These are phyloP conservation scores for Ploettnerulaceae sp. DNA, from an alignment of 2,329 filamentous ascomycete genomes.

Conservation along the genomic window DNA sequence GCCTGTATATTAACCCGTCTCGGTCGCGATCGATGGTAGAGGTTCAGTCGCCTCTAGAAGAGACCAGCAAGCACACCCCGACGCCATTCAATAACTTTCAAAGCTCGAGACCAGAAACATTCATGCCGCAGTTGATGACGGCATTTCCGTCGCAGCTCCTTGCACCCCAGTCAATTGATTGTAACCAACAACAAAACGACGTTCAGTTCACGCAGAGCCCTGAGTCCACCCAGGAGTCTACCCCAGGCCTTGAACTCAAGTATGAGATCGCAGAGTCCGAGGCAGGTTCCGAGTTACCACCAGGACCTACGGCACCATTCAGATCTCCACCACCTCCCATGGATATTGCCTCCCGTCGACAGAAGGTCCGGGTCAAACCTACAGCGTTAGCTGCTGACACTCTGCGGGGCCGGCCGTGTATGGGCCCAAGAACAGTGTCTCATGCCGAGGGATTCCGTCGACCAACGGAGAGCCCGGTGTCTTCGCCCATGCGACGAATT, in stretches of 20 bases:
- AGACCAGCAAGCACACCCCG: conserved; percentile 19
- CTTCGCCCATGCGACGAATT: conserved; percentile 33
- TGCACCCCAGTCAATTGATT: conserved; percentile 11
- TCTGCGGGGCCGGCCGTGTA: conserved; percentile 22
- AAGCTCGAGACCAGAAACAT: conserved; percentile 9
- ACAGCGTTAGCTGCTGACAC: conserved; percentile 29
- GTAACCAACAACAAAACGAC: conserved; percentile 6
- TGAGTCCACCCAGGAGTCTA: conserved; percentile 19
- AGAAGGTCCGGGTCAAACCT: conserved; percentile 32
- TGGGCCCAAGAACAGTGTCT: conserved; percentile 32
- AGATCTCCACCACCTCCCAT: conserved; percentile 31
- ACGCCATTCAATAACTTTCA: conserved; percentile 23
- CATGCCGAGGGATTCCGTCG: conserved; percentile 31
- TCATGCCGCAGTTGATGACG: conserved; percentile 16
- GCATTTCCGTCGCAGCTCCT: conserved; percentile 27
- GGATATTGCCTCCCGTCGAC: conserved; percentile 31
- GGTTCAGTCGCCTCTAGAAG: conserved; percentile 16
- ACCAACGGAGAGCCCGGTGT: conserved; percentile 26
- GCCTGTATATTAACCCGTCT: conserved; percentile 15
- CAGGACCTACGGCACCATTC: conserved; percentile 27
- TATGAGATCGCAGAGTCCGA: conserved; percentile 23
- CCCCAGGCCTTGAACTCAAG: conserved; percentile 19
- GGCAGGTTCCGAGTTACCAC: conserved; percentile 24
- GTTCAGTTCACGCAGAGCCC: conserved; percentile 21
- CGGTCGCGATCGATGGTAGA: conserved; percentile 18